These are phyloP conservation scores for Ustilago tritici DNA, from an alignment of 1,284 basidiomycete genomes.

Conservation along the genomic window DNA sequence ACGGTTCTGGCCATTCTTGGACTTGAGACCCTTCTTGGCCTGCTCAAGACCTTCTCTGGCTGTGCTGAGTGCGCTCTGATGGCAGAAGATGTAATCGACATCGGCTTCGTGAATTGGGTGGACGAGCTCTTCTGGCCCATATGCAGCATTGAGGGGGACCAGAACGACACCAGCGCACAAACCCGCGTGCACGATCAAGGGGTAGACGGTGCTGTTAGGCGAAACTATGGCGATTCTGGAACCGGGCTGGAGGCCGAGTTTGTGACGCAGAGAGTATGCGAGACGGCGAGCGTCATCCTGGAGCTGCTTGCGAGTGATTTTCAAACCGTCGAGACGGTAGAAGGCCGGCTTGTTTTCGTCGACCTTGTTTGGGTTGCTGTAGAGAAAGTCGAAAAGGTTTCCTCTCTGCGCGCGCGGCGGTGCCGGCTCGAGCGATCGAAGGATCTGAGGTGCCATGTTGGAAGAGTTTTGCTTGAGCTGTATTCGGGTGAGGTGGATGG, in stretches of 20 bases:
- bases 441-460: constrained; percentile 55
- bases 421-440: constrained; percentile 38
- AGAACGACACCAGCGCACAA: constrained; percentile 54
- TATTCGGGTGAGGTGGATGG: neutral
- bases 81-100: constrained; percentile 56
- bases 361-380: constrained; percentile 57
- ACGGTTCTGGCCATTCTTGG: constrained; percentile 45
- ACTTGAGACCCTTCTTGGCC: constrained; percentile 36
- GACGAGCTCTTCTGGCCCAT: constrained; percentile 62
- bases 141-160: constrained; percentile 63
- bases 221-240: constrained; percentile 61
- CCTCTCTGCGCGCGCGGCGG: constrained; percentile 37
- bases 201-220: constrained; percentile 65
- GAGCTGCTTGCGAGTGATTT: constrained; percentile 52
- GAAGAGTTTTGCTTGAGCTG: neutral
- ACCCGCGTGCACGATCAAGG: constrained; percentile 54
- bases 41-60: constrained; percentile 54
- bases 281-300: constrained; percentile 47
- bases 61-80: constrained; percentile 46
- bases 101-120: constrained; percentile 62
- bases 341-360: constrained; percentile 45
- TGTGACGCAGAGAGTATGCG: constrained; percentile 56
- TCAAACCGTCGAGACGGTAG: constrained; percentile 60
- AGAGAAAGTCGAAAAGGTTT: constrained; percentile 58
- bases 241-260: constrained; percentile 52